A percentile compares a stretch with the other conserved stretches of the same genome.
These are phyloP conservation scores for Solanum paucissectum DNA, from an alignment of 257 asterid genomes.

Conservation along the genomic window DNA sequence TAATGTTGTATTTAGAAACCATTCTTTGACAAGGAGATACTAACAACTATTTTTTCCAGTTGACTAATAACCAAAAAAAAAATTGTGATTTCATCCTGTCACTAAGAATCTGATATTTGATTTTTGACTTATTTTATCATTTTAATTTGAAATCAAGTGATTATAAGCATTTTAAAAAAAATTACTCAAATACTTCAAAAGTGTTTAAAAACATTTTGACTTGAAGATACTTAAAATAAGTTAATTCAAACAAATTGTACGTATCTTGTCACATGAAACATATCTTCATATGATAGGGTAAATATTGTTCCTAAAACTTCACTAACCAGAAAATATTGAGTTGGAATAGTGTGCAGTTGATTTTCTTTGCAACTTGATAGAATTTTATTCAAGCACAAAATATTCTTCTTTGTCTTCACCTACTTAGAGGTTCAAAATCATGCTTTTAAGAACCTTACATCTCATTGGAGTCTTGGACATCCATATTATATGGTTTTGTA, in stretches of 20 bases:
- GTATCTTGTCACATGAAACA: neutral
- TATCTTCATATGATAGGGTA: neutral
- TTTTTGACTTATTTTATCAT: neutral
- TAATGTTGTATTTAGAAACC: neutral
- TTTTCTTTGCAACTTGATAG: neutral
- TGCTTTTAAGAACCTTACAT: neutral
- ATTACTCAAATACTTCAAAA: neutral
- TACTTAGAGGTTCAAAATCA: neutral
- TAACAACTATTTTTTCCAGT: neutral
- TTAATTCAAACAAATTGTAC: no score
- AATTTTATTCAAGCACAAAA: neutral
- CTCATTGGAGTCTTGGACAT: neutral
- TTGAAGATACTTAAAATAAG: neutral
- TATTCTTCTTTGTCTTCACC: neutral
- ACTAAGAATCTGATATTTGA: neutral
- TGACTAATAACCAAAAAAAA: neutral
- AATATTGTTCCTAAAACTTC: neutral
- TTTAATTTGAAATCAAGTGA: neutral
- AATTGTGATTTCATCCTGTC: neutral
- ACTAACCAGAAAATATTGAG: neutral
- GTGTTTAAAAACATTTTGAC: neutral
- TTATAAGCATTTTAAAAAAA: neutral
- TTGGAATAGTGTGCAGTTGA: neutral
- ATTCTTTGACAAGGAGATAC: neutral
- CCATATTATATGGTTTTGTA: neutral